Evolutionary conservation across 441 rosid species (phyloP), one percentile per base, ranked within the genome.

Genomic region (Pelargonium australe): DNA sequence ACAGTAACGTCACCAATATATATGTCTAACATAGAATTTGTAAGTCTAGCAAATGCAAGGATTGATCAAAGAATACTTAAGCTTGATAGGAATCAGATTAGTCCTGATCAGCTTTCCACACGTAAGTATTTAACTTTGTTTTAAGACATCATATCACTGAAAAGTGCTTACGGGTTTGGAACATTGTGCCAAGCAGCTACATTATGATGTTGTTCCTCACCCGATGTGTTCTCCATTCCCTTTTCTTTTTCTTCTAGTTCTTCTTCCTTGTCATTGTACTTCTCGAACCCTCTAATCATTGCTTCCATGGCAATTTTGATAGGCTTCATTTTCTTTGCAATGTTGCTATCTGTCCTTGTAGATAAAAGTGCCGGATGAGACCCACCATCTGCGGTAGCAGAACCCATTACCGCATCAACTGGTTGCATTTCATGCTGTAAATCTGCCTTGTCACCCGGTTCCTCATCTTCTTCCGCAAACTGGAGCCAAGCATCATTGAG

Each of bases 151-250:
- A 68, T 34, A 71, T 47, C 16, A 73, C 44, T 34, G 53, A 79
- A 13, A 25, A 63, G 76, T 31, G 83, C 92, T 85, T 86, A 94
- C 99, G 96, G 88, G 66, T 85, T 80, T 58, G 96, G 90, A 78
- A 81, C 89, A 72, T 91, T 94, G 81, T 88, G 95, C 97, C 99
- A 91, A 25, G 97, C 91, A 61, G 99, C 92, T 19, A 94, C 97
- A 73, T 89, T 89, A 75, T 87, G 95, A 75, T 82, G 81, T 47
- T 80, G 75, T 63, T 80, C 85, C 70, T 79, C 85, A 28, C 73
- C 49, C 5, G 77, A 37, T 6, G 69, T 51, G 55, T 77, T 16
- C 40, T 68, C 78, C 64, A 78, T 83, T 55, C 73, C 78, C 17
- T 13, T 7, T 8, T 72, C 47, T 23, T 68, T 62, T 68, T 61